phyloP scores from a whole-genome alignment of 768 basidiomycete genomes.

The Naganishia antarctica region DNA sequence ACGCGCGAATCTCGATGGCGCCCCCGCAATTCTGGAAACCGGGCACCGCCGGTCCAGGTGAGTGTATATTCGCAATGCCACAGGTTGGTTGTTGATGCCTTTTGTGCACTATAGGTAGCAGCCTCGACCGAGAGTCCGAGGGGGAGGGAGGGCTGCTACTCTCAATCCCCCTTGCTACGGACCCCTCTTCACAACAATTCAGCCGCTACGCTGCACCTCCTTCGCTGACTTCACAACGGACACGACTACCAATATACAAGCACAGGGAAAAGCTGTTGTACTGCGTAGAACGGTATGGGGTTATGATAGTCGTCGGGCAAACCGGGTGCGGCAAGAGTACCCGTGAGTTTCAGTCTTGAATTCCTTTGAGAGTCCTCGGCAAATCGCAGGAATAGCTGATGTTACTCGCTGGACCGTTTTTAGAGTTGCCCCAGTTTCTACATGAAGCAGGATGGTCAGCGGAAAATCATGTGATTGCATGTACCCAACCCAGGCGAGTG shows the following conservation, averaged over 20 bases:
- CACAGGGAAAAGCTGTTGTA: slow-evolving; percentile 82
- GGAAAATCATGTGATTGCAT: slow-evolving; percentile 77
- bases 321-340: slow-evolving; percentile 98
- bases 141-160: slow-evolving; percentile 65
- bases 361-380: not conserved
- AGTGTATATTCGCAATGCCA: not conserved
- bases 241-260: slow-evolving; percentile 81
- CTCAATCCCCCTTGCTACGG: slow-evolving; percentile 53
- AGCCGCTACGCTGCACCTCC: slow-evolving; percentile 53
- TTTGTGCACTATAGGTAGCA: too few relatives aligned
- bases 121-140: slow-evolving; percentile 75
- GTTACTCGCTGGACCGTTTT: not conserved
- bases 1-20: slow-evolving; percentile 17
- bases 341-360: slow-evolving; percentile 57
- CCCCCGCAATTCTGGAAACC: slow-evolving; percentile 46
- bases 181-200: slow-evolving; percentile 34
- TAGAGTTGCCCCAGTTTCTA: slow-evolving; percentile 93
- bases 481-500: slow-evolving; percentile 87
- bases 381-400: too few relatives aligned
- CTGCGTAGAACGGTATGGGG: slow-evolving; percentile 74
- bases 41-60: slow-evolving; percentile 47
- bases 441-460: slow-evolving; percentile 88
- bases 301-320: slow-evolving; percentile 77
- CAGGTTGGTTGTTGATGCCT: too few relatives aligned
- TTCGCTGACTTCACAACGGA: slow-evolving; percentile 69